Percentiles rank a stretch among this genome's conserved stretches.
Conservation (phyloP, 148 eudicot species). For the Salicornia ramosissima region DNA sequence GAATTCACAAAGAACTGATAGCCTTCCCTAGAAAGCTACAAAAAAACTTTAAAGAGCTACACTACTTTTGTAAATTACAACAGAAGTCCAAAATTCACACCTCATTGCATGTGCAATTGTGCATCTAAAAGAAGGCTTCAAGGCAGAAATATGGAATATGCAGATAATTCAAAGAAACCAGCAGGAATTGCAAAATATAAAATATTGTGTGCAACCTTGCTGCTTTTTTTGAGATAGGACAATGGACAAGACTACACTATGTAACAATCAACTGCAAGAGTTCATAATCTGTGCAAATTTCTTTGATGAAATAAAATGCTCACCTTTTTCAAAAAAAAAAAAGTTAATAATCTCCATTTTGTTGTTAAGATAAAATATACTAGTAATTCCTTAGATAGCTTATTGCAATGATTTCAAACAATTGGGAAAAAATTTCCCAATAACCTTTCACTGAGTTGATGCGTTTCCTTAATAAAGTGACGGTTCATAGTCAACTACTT, state of each 20-base stretch:
- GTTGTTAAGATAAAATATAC: not conserved
- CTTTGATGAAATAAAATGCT: too few relatives aligned
- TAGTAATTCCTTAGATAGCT: not conserved
- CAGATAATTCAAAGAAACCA: too few relatives aligned
- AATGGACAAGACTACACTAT: not conserved
- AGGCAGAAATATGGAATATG: not conserved
- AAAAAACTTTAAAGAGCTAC: not conserved
- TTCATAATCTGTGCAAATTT: too few relatives aligned
- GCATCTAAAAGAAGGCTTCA: not conserved
- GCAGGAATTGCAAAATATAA: not conserved
- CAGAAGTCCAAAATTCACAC: not conserved
- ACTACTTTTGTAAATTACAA: not conserved
- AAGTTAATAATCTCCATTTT: not conserved
- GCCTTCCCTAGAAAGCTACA: not conserved
- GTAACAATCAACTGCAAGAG: not conserved
- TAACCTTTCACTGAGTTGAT: too few relatives aligned
- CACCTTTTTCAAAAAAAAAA: too few relatives aligned
- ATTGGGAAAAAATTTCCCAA: too few relatives aligned
- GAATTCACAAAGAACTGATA: not conserved
- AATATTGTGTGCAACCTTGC: not conserved
- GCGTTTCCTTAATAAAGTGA: too few relatives aligned
- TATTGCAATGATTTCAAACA: not conserved
- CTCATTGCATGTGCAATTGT: too few relatives aligned
- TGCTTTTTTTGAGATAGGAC: not conserved
- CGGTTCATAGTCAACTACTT: too few relatives aligned